phyloP scores from a whole-genome alignment of 139 green algal genomes.

The Axilococcus clingmanii region DNA sequence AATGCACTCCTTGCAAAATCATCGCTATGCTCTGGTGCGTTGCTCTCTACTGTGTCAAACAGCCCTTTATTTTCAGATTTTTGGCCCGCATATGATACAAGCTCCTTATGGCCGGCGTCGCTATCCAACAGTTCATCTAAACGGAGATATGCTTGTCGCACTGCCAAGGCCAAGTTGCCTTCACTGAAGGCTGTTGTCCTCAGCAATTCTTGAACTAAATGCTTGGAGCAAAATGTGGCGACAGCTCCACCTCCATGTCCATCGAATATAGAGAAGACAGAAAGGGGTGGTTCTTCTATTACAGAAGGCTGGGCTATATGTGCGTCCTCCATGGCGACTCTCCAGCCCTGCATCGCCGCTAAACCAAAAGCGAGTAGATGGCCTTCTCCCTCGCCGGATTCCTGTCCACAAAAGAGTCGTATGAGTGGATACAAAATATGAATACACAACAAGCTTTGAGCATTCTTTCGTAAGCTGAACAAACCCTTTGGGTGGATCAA shows the following conservation, averaged over 20 bases:
- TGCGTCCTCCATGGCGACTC: slow-evolving; percentile 36
- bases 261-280: slow-evolving; percentile 34
- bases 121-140: slow-evolving; percentile 46
- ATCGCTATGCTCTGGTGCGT: too few relatives aligned
- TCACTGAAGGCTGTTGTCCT: slow-evolving; percentile 5
- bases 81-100: neutral
- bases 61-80: neutral
- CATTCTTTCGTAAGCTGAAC: too few relatives aligned
- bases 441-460: too few relatives aligned
- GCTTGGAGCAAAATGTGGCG: slow-evolving; percentile 21
- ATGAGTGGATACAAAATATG: neutral
- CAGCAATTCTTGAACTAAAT: slow-evolving; percentile 16
- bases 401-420: slow-evolving; percentile 9
- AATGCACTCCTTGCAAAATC: slow-evolving; percentile 5
- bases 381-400: slow-evolving; percentile 16
- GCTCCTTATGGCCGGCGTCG: slow-evolving; percentile 15
- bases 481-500: neutral
- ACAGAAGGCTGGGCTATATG: slow-evolving; percentile 27
- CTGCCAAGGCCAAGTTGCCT: slow-evolving; percentile 10
- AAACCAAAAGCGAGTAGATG: slow-evolving; percentile 23
- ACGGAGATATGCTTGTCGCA: slow-evolving; percentile 14
- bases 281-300: slow-evolving; percentile 1
- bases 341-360: slow-evolving; percentile 35
- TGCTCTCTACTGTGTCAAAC: too few relatives aligned
- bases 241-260: slow-evolving; percentile 33